Evolutionary conservation across 305 asterid species (phyloP).

Genomic region (Euphrasia arctica): DNA sequence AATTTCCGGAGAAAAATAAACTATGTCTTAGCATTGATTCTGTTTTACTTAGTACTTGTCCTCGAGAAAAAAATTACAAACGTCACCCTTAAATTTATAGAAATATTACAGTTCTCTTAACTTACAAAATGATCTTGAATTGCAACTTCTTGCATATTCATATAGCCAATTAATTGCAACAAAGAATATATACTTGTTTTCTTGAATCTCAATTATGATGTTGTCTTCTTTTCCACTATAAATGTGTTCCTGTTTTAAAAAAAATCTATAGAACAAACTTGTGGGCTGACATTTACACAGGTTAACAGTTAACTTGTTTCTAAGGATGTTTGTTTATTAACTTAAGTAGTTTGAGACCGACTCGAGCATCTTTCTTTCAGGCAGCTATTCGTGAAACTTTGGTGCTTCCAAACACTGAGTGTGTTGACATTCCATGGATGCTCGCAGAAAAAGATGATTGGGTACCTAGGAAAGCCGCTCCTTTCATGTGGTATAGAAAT

Average conservation of each 20-base stretch:
- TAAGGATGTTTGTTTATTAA: constrained; percentile 4
- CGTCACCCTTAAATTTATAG: not conserved
- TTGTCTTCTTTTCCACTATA: not conserved
- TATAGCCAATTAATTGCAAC: not conserved
- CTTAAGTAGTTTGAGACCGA: constrained; percentile 22
- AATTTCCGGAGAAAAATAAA: not conserved
- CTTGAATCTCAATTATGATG: not conserved
- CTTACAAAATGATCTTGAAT: not conserved
- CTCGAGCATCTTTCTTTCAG: constrained; percentile 43
- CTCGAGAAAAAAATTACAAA: not conserved
- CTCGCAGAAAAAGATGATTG: constrained; percentile 86
- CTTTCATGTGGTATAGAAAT: constrained; percentile 62
- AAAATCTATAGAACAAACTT: too few species aligned
- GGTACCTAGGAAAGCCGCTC: constrained; percentile 72
- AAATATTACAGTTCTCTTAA: not conserved
- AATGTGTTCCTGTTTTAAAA: not conserved
- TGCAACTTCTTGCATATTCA: not conserved
- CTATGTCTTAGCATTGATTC: not conserved
- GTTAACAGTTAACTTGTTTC: constrained; percentile 21
- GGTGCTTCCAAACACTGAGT: constrained; percentile 85
- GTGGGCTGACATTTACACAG: constrained; percentile 10
- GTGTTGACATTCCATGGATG: constrained; percentile 76
- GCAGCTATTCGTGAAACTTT: constrained; percentile 76
- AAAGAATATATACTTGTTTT: too few species aligned
- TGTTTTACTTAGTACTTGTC: not conserved